phyloP scores from a whole-genome alignment of 495 filamentous ascomycete genomes.

The Pyrenopolyporus hunteri region DNA sequence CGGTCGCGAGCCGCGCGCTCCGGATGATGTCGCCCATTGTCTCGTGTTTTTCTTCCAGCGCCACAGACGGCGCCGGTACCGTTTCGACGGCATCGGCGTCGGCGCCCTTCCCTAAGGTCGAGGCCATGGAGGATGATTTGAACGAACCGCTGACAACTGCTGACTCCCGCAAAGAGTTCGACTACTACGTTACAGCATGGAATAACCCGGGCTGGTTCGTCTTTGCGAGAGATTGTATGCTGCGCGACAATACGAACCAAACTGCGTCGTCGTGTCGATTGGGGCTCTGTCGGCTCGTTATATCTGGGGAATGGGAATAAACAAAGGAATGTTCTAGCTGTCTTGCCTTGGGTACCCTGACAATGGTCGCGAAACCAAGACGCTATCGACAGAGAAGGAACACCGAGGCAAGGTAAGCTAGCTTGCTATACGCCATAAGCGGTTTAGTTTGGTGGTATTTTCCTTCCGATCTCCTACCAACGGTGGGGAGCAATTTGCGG shows the following conservation, averaged over 20 bases:
- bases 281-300: slow-evolving; percentile 3
- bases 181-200: too few species aligned
- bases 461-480: background rate
- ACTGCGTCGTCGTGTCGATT: background rate
- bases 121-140: too few species aligned
- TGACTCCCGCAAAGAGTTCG: too few species aligned
- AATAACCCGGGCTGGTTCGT: too few species aligned
- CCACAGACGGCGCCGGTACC: slow-evolving; percentile 21
- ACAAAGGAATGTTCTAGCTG: slow-evolving; percentile 22
- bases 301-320: slow-evolving; percentile 8
- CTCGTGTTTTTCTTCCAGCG: slow-evolving; percentile 36
- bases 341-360: background rate
- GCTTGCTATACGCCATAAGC: slow-evolving; percentile 24
- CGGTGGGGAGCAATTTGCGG: slow-evolving; percentile 30
- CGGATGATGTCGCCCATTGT: slow-evolving; percentile 50
- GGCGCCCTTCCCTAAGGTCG: slow-evolving; percentile 15
- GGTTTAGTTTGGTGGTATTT: slow-evolving; percentile 27
- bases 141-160: too few species aligned
- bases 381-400: too few species aligned
- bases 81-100: slow-evolving; percentile 15
- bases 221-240: slow-evolving; percentile 4
- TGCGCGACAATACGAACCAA: background rate
- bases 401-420: slow-evolving; percentile 30
- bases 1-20: slow-evolving; percentile 53
- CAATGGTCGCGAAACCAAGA: slow-evolving; percentile 2